phyloP scores from a whole-genome alignment of 495 filamentous ascomycete species.

The Xylaria cubensis region DNA sequence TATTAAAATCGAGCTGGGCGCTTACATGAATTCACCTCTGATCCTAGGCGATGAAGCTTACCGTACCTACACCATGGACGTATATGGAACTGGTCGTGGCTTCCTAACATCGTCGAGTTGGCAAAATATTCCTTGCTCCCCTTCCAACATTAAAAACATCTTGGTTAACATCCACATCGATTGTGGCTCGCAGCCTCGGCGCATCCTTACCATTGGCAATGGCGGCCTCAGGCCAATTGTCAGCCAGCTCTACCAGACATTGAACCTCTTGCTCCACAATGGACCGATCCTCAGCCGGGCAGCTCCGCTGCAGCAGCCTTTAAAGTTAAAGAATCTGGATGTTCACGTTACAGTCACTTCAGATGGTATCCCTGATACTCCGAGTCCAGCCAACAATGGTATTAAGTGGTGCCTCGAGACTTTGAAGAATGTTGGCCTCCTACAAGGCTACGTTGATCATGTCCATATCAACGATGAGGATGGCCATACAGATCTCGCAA shows the following conservation, averaged over 20 bases:
- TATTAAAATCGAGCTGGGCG: background rate
- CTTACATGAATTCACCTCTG: background rate
- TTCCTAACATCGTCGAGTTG: background rate
- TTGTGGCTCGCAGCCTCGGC: too few species aligned
- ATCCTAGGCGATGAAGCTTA: background rate
- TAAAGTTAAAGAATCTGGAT: background rate
- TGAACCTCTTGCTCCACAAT: slow-evolving; percentile 16
- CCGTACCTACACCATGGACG: slow-evolving; percentile 1
- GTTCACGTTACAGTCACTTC: background rate
- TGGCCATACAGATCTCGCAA: background rate
- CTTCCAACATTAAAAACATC: background rate
- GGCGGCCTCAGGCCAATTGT: slow-evolving; percentile 10
- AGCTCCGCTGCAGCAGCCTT: background rate
- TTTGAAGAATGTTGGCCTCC: background rate
- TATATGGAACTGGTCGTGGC: background rate
- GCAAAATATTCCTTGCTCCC: slow-evolving; percentile 1
- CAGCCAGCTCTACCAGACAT: slow-evolving; percentile 9
- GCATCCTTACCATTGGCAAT: background rate
- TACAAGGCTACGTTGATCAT: background rate
- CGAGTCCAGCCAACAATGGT: background rate
- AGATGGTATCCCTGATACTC: background rate
- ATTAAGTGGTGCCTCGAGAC: background rate
- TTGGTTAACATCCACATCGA: slow-evolving; percentile 2
- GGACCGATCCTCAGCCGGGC: slow-evolving; percentile 9
- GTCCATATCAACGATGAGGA: background rate